A percentile compares a stretch with the other conserved stretches of the same genome.
phyloP scores from a whole-genome alignment of 2,329 filamentous ascomycete species.

The Venturia aucupariae region DNA sequence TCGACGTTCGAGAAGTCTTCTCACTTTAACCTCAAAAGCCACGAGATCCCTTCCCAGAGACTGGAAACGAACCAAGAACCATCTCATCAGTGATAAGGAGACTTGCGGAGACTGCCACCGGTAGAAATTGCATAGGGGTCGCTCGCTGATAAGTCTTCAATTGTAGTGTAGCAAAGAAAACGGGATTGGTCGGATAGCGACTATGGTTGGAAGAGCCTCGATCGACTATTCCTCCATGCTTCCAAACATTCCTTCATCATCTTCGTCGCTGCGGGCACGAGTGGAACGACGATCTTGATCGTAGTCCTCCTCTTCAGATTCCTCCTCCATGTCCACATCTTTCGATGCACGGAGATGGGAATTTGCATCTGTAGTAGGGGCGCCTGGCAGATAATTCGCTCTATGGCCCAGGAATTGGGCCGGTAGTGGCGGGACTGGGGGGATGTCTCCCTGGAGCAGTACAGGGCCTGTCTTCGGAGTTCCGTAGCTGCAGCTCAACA shows the following conservation, averaged over 20 bases:
- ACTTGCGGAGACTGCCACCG: constrained; percentile 8
- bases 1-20: constrained; percentile 14
- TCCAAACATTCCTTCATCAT: constrained; percentile 92
- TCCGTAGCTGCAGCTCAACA: constrained; percentile 84
- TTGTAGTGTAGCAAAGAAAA: neutral
- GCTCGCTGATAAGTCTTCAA: neutral
- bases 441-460: constrained; percentile 60
- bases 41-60: neutral
- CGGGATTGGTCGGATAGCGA: constrained; percentile 1
- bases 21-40: constrained; percentile 28
- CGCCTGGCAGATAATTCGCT: constrained; percentile 45
- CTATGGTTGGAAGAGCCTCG: constrained; percentile 6
- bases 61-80: constrained; percentile 19
- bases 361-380: constrained; percentile 34
- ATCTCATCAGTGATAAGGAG: constrained; percentile 34
- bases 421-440: constrained; percentile 80
- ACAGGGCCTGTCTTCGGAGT: constrained; percentile 61
- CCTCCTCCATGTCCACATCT: constrained; percentile 45
- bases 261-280: constrained; percentile 69
- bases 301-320: constrained; percentile 57
- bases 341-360: constrained; percentile 20
- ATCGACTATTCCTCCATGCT: constrained; percentile 74
- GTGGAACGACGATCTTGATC: constrained; percentile 20
- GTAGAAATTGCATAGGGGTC: neutral
- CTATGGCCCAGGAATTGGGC: constrained; percentile 61